Evolutionary conservation across 352 stramenopile genomes (phyloP).

Genomic region (Blastocystis sp.): DNA sequence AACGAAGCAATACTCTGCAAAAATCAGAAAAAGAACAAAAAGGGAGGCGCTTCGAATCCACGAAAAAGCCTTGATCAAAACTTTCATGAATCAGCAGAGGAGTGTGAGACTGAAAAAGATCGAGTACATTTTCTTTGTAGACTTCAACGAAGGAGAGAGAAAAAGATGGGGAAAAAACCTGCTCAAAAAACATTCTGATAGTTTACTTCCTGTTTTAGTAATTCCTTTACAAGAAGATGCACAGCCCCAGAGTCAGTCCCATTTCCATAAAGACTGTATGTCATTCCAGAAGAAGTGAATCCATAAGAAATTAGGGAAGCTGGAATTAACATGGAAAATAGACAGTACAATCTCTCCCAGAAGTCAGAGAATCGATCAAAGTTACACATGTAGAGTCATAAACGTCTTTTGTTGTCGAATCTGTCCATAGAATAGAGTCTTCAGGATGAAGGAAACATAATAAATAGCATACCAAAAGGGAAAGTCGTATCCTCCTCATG

Average conservation of each 20-base stretch:
- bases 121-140: neutral
- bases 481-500: neutral
- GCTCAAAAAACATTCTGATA: neutral
- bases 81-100: neutral
- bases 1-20: neutral
- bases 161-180: neutral
- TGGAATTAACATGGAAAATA: neutral
- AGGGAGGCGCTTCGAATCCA: neutral
- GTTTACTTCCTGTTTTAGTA: neutral
- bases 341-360: neutral
- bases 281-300: neutral
- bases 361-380: neutral
- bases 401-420: neutral
- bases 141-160: slow-evolving; percentile 16
- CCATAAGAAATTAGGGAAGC: slow-evolving; percentile 1
- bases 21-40: slow-evolving; percentile 22
- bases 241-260: neutral
- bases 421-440: neutral
- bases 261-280: neutral
- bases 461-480: neutral
- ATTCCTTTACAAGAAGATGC: neutral
- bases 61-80: neutral
- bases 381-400: neutral
- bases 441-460: neutral
- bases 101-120: neutral